phyloP scores from a whole-genome alignment of 2,329 filamentous ascomycete genomes.

The Calonectria pteridis region DNA sequence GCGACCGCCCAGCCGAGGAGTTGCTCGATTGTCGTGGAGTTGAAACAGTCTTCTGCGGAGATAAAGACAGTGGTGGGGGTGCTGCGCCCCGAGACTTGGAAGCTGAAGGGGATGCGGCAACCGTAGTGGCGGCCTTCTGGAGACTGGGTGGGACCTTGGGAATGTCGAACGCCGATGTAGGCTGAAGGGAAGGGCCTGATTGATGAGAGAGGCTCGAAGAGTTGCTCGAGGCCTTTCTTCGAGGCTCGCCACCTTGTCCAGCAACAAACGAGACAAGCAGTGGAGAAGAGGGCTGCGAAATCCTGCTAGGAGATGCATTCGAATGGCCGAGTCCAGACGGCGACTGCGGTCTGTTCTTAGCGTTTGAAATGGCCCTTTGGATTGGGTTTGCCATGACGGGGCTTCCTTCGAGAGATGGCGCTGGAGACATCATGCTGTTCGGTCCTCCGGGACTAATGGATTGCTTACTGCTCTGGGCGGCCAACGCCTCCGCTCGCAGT shows the following conservation, averaged over 20 bases:
- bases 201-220: slow-evolving; percentile 87
- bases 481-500: slow-evolving; percentile 89
- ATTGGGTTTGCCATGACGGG: slow-evolving; percentile 84
- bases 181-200: slow-evolving; percentile 74
- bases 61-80: slow-evolving; percentile 64
- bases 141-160: slow-evolving; percentile 72
- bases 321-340: slow-evolving; percentile 84
- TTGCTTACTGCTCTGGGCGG: slow-evolving; percentile 67
- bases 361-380: slow-evolving; percentile 86
- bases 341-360: slow-evolving; percentile 87
- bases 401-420: slow-evolving; percentile 83
- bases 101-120: slow-evolving; percentile 67
- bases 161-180: slow-evolving; percentile 78
- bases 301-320: slow-evolving; percentile 88
- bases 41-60: slow-evolving; percentile 72
- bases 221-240: slow-evolving; percentile 92
- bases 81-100: slow-evolving; percentile 67
- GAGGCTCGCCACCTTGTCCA: slow-evolving; percentile 79
- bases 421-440: slow-evolving; percentile 67
- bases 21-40: slow-evolving; percentile 73
- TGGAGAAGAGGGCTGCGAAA: slow-evolving; percentile 77
- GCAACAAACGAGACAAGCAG: slow-evolving; percentile 97
- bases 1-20: slow-evolving; percentile 76
- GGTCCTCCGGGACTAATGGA: slow-evolving; percentile 58
- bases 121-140: slow-evolving; percentile 70